These are phyloP conservation scores for Beauveria varroae DNA, from an alignment of 2,329 filamentous ascomycete species.

Conservation along the genomic window DNA sequence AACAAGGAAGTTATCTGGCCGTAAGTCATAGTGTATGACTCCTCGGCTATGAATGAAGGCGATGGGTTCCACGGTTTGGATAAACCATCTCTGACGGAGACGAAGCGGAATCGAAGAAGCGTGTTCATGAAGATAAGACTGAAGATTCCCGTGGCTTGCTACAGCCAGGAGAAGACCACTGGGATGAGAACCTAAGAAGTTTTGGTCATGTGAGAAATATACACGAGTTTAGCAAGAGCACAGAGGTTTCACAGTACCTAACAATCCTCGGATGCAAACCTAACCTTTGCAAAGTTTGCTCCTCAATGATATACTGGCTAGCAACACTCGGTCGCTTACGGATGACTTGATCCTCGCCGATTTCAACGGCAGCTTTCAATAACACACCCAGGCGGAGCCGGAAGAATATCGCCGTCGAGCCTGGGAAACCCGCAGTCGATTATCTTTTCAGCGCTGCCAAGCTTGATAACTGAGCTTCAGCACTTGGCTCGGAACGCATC, in stretches of 20 bases:
- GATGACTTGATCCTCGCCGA: conserved; percentile 6
- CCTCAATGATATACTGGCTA: conserved; percentile 10
- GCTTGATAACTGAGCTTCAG: not conserved
- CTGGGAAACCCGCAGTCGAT: conserved; percentile 10
- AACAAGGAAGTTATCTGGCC: conserved; percentile 25
- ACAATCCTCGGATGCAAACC: conserved; percentile 12
- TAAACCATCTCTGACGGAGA: conserved; percentile 18
- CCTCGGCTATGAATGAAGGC: conserved; percentile 22
- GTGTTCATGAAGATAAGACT: conserved; percentile 13
- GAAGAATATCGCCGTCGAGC: conserved; percentile 15
- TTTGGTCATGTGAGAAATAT: not conserved
- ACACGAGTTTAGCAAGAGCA: not conserved
- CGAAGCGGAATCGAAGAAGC: not conserved
- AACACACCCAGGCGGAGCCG: conserved; percentile 9
- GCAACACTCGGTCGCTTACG: conserved; percentile 6
- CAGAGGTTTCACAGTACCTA: not conserved
- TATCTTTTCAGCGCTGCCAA: conserved; percentile 9
- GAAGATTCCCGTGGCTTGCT: conserved; percentile 16
- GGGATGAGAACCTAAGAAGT: conserved; percentile 2
- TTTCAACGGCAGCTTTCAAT: conserved; percentile 11
- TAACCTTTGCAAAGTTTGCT: conserved; percentile 12
- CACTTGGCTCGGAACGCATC: not conserved
- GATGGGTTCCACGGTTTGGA: conserved; percentile 23
- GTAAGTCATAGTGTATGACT: conserved; percentile 27
- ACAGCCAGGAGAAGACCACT: conserved; percentile 14